Evolutionary conservation across 1,284 basidiomycete genomes (phyloP), one percentile per base, ranked within the genome.

Genomic region (Amylostereum areolatum): DNA sequence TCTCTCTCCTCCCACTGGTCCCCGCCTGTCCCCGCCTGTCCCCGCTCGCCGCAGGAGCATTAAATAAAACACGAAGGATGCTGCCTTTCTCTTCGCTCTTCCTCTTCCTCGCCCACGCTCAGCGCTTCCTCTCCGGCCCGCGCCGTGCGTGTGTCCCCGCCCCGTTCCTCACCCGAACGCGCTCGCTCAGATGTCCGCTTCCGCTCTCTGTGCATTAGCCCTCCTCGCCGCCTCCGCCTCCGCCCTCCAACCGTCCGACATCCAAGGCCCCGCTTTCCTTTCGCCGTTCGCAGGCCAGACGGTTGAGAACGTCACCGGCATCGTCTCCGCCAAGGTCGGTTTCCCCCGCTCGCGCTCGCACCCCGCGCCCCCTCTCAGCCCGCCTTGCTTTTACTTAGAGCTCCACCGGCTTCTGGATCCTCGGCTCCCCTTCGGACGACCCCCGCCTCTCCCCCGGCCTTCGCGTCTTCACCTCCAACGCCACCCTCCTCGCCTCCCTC

Each of bases 241-340:
- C 8, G 34, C 34, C 34, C 8, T 35, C 9, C 34, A 35, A 35
- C 9, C n/a, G 34, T 9, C 73, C 18, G 77, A 79, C 29, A 77
- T 81, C 28, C 77, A 83, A 63, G 81, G 81, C 8, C 47, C 59
- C 25, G 63, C 73, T 1, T 83, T 73, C 55, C 65, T 66, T 52
- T 81, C 78, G 8, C 75, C 80, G 40, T 64, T 74, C 12, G 59
- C 55, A 31, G 76, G 77, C 0, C 67, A 79, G 53, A 66, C 61
- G 6, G 74, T 84, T 4, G 55, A 66, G 9, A 71, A 74, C 58
- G 66, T 82, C 12, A 74, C 69, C 31, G 81, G 78, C 12, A 54
- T 79, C 4, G 78, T 82, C 0, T 76, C 77, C 4, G 79, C 78
- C 2, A 80, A 78, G 67, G 77, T 78, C 57, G 41, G 62, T 51